A percentile compares a stretch with the other conserved stretches of the same genome.
Evolutionary conservation across 768 basidiomycete genomes (phyloP).

Genomic region (Trametes gibbosa): DNA sequence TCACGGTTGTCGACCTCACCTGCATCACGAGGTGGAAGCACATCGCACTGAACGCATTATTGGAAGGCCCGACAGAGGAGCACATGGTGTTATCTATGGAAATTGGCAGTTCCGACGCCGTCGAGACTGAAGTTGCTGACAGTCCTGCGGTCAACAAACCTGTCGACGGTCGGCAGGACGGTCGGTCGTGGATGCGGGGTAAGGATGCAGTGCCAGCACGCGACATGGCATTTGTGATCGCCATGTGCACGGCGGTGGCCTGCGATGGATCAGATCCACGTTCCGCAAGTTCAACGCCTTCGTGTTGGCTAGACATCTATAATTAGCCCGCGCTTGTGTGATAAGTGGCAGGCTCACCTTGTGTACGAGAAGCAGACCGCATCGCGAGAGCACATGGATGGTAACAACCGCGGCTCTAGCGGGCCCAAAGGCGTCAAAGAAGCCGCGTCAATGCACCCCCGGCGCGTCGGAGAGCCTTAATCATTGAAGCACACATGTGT

Average conservation of each 20-base stretch:
- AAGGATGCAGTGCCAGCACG: not conserved
- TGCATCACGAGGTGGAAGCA: not conserved
- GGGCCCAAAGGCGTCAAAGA: not conserved
- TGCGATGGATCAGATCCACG: not conserved
- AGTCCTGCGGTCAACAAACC: not conserved
- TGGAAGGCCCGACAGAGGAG: not conserved
- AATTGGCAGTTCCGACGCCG: not conserved
- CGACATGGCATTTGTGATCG: not conserved
- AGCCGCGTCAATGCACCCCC: not conserved
- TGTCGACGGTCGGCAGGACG: slow-evolving; percentile 2
- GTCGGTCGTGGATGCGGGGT: not conserved
- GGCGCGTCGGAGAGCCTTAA: too few relatives aligned
- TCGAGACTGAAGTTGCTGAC: not conserved
- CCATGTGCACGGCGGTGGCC: not conserved
- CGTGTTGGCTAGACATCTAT: not conserved
- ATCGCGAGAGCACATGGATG: not conserved
- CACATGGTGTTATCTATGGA: slow-evolving; percentile 7
- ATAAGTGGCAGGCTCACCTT: slow-evolving; percentile 1
- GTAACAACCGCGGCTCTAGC: not conserved
- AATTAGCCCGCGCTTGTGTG: not conserved
- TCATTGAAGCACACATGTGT: too few relatives aligned
- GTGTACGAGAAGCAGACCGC: not conserved
- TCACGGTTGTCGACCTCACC: not conserved
- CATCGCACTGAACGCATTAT: not conserved
- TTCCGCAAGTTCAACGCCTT: not conserved